These are phyloP conservation scores for Nannizziopsis barbatae DNA, from an alignment of 2,329 filamentous ascomycete species.

Conservation along the genomic window DNA sequence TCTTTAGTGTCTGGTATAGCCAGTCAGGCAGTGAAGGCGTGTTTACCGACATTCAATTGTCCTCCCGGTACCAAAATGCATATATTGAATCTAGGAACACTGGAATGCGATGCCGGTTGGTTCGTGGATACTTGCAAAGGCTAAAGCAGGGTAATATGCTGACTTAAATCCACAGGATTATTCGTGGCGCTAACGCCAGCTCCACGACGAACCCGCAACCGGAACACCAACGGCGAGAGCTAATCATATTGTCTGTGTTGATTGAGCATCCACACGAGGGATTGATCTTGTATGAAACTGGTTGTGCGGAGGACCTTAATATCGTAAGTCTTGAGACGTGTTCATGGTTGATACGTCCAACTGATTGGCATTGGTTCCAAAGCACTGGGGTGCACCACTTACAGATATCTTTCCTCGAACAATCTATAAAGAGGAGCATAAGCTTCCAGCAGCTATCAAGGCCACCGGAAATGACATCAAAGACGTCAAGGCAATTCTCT, in stretches of 20 bases:
- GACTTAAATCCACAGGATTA: constrained; percentile 20
- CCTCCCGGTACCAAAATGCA: constrained; percentile 40
- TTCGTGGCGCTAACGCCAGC: constrained; percentile 34
- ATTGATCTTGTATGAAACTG: constrained; percentile 39
- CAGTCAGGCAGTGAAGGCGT: constrained; percentile 10
- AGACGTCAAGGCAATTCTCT: constrained; percentile 38
- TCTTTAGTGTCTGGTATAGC: constrained; percentile 7
- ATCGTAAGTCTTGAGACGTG: constrained; percentile 20
- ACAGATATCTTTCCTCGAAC: constrained; percentile 33
- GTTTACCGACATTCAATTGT: constrained; percentile 32
- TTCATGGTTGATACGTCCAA: not conserved
- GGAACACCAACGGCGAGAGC: constrained; percentile 33
- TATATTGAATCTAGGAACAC: constrained; percentile 36
- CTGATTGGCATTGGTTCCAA: not conserved
- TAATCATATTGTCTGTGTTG: constrained; percentile 34
- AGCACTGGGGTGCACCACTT: constrained; percentile 28
- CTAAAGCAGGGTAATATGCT: not conserved
- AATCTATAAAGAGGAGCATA: constrained; percentile 25
- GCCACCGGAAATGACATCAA: constrained; percentile 35
- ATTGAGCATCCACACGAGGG: constrained; percentile 38
- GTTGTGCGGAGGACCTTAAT: constrained; percentile 35
- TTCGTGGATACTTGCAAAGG: constrained; percentile 11
- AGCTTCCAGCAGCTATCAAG: constrained; percentile 29
- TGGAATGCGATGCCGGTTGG: constrained; percentile 40
- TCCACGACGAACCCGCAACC: constrained; percentile 28